phyloP scores from a whole-genome alignment of 805 yeast genomes.

The Nakazawaea siamensis region DNA sequence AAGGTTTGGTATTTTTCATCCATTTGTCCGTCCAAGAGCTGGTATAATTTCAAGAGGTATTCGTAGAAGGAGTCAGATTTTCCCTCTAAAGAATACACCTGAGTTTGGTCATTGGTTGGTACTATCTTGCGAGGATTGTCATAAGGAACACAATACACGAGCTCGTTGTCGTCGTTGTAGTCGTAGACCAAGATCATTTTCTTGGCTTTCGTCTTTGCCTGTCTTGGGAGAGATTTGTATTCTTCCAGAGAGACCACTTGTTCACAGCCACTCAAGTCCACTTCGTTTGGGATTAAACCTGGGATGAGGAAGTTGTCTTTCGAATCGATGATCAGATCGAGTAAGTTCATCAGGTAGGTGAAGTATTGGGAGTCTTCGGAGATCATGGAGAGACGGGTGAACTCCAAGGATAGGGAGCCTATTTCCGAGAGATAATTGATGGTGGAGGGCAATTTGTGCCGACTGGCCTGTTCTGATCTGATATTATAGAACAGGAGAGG shows the following conservation, averaged over 20 bases:
- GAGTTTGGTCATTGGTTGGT: not conserved
- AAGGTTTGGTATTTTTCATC: constrained; percentile 25
- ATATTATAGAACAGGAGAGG: constrained; percentile 40
- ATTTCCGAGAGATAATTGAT: constrained; percentile 34
- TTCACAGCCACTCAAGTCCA: constrained; percentile 47
- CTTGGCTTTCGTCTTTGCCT: not conserved
- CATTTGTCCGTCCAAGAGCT: constrained; percentile 31
- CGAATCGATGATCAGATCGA: constrained; percentile 15
- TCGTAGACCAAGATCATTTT: constrained; percentile 7
- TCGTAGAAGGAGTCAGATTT: constrained; percentile 37
- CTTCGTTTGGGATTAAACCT: constrained; percentile 32
- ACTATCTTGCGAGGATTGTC: not conserved
- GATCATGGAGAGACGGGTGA: constrained; percentile 42
- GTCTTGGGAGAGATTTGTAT: not conserved
- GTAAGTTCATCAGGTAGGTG: constrained; percentile 27
- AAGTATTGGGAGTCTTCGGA: constrained; percentile 40
- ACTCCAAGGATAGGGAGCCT: constrained; percentile 43
- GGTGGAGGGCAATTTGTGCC: constrained; percentile 24
- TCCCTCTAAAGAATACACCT: constrained; percentile 8
- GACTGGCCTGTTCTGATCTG: constrained; percentile 19
- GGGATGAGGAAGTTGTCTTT: constrained; percentile 25
- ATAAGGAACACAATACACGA: constrained; percentile 8
- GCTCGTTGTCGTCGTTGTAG: constrained; percentile 8
- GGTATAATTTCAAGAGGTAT: constrained; percentile 39
- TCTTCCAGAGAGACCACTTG: constrained; percentile 5